Evolutionary conservation across 768 basidiomycete species (phyloP), one percentile per base, ranked within the genome.

Genomic region (Tylopilus balloui): DNA sequence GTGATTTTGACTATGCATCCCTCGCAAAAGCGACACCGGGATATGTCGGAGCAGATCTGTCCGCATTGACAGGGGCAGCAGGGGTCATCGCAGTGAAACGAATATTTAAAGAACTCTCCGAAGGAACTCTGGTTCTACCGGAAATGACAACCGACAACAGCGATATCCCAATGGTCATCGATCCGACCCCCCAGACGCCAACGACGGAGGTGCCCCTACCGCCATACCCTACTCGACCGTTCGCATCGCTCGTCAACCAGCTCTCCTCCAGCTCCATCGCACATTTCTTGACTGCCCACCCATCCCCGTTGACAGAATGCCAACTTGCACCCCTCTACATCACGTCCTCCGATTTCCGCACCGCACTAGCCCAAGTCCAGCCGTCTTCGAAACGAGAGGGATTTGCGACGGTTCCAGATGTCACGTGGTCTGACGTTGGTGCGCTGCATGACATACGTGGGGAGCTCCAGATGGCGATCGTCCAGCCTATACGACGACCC

Each of bases 371-470:
- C 46, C 79, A 93, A 43, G 84, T 97, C 0, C 96, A 98, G 62
- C 96, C 95, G 1, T 96, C 94, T 0, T 91, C 95, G 6, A 93
- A 93, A 65, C 87, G 96, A 36, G 96, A 99, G 73, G 96, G 96
- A 4, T 99, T 99, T 58, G 87, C 96, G 6, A 98, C 96, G 0
- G 87, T 97, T 4, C 96, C 96, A 0, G 91, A 94, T 58, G 90
- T 97, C 2, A 87, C 88, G 0, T 99, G 96, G 95, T 74, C 84
- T 1, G 93, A 98, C 63, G 78, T 99, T 40, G 96, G 96, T 19
- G 96, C 95, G 2, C 74, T 98, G n/a, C 83, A 88, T 52, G 77
- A 69, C 2, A 88, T 84, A 3, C 75, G 96, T 14, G 90, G 95
- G 50, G 94, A 96, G 65, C 75, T 99, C 34, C 92, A 94, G 59